phyloP scores from a whole-genome alignment of 2,329 filamentous ascomycete species.

The Xylaria multiplex region DNA sequence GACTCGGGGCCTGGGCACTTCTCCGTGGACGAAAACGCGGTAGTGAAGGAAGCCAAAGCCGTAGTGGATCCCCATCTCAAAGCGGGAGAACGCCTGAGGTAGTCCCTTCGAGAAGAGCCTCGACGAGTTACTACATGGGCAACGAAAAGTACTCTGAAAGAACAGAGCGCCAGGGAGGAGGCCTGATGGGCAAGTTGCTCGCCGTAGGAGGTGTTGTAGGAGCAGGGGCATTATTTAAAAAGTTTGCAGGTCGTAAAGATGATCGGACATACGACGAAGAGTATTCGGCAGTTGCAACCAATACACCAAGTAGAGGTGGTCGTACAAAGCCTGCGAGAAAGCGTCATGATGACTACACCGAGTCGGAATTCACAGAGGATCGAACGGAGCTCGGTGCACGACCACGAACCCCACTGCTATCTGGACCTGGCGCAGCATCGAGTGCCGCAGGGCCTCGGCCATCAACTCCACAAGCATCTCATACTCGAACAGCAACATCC shows the following conservation, averaged over 20 bases:
- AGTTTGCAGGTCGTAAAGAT: constrained; percentile 64
- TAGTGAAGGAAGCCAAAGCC: constrained; percentile 53
- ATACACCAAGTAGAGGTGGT: constrained; percentile 64
- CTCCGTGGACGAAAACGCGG: constrained; percentile 57
- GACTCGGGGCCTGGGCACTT: constrained; percentile 60
- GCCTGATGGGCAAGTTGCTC: constrained; percentile 69
- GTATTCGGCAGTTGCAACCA: constrained; percentile 70
- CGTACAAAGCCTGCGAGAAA: constrained; percentile 48
- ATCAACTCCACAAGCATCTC: constrained; percentile 59
- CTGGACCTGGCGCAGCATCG: constrained; percentile 60
- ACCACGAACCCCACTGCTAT: constrained; percentile 56
- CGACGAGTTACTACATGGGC: constrained; percentile 68
- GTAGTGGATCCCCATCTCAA: constrained; percentile 49
- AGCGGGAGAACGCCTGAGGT: constrained; percentile 58
- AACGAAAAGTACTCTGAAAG: constrained; percentile 74
- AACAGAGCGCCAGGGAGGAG: constrained; percentile 53
- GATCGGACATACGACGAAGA: constrained; percentile 63
- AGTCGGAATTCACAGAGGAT: constrained; percentile 61
- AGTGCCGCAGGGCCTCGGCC: constrained; percentile 59
- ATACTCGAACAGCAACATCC: constrained; percentile 55
- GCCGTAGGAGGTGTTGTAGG: constrained; percentile 70
- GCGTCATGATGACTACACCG: constrained; percentile 49
- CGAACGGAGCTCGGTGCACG: constrained; percentile 46
- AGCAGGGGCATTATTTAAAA: constrained; percentile 69
- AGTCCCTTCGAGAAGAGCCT: constrained; percentile 62